Conservation (phyloP, 1,284 basidiomycete species). For the Thecaphora thlaspeos region DNA sequence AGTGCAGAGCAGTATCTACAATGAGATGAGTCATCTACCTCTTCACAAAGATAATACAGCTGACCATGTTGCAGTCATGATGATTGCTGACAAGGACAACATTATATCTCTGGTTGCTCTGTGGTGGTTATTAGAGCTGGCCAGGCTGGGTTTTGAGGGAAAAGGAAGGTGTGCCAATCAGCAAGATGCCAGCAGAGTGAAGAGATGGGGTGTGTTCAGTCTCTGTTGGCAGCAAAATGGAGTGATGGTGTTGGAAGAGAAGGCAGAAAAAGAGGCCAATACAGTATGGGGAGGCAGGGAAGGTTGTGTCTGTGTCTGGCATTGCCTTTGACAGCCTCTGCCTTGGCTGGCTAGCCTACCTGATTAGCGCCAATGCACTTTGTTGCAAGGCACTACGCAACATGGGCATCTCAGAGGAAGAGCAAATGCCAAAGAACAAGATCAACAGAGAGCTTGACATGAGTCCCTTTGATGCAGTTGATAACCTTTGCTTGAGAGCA, state of each 20-base stretch:
- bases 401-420: conserved; percentile 19
- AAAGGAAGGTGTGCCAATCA: conserved; percentile 27
- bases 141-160: conserved; percentile 43
- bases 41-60: neutral
- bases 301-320: neutral
- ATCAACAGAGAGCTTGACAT: conserved; percentile 25
- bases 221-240: too few species aligned
- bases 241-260: too few species aligned
- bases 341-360: conserved; percentile 11
- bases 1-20: conserved; percentile 69
- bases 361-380: conserved; percentile 12
- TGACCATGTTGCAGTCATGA: too few species aligned
- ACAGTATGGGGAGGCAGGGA: too few species aligned
- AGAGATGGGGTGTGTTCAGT: neutral
- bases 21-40: conserved; percentile 67
- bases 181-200: conserved; percentile 20
- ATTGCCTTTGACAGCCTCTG: conserved; percentile 1
- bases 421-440: conserved; percentile 21
- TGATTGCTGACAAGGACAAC: too few species aligned
- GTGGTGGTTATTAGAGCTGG: too few species aligned
- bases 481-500: too few species aligned
- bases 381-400: conserved; percentile 12
- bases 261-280: too few species aligned
- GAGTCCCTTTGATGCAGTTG: too few species aligned
- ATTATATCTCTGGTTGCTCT: too few species aligned